These are phyloP conservation scores for Aspergillus leporis DNA, from an alignment of 495 filamentous ascomycete genomes.

Conservation along the genomic window DNA sequence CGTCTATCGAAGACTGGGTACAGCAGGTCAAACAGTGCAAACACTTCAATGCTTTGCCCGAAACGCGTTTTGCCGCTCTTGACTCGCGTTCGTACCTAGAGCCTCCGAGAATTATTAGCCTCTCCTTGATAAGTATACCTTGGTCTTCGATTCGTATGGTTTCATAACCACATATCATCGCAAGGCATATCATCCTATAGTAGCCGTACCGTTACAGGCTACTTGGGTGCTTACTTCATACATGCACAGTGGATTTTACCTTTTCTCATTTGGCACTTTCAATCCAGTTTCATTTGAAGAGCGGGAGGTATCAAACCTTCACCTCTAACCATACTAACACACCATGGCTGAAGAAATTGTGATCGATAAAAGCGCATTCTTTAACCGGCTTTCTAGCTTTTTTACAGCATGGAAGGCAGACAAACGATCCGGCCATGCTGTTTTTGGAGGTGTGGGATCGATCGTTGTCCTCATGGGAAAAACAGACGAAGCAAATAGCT, in stretches of 20 bases:
- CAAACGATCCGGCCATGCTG: conserved; percentile 72
- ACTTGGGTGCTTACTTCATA: background rate
- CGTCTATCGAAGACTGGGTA: too few species aligned
- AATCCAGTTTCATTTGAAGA: background rate
- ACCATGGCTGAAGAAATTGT: conserved; percentile 69
- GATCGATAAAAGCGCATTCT: conserved; percentile 90
- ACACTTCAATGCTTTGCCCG: background rate
- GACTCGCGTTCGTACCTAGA: background rate
- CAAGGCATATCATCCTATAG: too few species aligned
- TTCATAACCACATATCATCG: background rate
- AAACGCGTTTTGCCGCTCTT: conserved; percentile 3
- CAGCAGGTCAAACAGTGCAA: background rate
- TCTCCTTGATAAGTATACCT: background rate
- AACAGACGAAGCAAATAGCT: conserved; percentile 79
- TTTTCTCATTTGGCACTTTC: background rate
- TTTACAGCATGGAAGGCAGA: conserved; percentile 91
- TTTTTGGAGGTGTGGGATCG: conserved; percentile 82
- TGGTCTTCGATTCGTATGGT: background rate
- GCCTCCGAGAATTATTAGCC: background rate
- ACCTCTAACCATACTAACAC: conserved; percentile 7
- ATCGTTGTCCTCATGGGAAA: conserved; percentile 92
- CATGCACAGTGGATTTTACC: background rate
- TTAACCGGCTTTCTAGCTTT: conserved; percentile 85
- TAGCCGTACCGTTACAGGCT: background rate
- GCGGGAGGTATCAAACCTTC: background rate